Evolutionary conservation across 495 filamentous ascomycete species (phyloP).

Genomic region (Penicillium cosmopolitanum): DNA sequence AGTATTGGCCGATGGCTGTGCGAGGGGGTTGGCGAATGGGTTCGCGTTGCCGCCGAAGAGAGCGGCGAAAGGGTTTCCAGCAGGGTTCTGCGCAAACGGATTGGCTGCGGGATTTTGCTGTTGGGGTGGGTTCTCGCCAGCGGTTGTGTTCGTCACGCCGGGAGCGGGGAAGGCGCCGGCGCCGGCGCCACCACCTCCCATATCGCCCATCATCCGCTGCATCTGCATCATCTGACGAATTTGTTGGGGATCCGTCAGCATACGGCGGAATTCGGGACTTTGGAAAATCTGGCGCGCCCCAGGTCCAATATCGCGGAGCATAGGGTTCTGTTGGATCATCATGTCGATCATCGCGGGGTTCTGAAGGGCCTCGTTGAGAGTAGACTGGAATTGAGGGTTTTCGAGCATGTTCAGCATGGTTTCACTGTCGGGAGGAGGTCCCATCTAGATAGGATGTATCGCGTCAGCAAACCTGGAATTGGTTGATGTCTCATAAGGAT

Average conservation of each 20-base stretch:
- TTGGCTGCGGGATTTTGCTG: slow-evolving; percentile 44
- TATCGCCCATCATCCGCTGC: slow-evolving; percentile 64
- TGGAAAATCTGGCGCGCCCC: slow-evolving; percentile 81
- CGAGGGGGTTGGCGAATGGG: slow-evolving; percentile 33
- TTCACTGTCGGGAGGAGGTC: slow-evolving; percentile 79
- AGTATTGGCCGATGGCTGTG: slow-evolving; percentile 22
- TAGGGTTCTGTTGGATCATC: slow-evolving; percentile 87
- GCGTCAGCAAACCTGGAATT: slow-evolving; percentile 24
- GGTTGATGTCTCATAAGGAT: not conserved
- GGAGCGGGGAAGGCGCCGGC: slow-evolving; percentile 77
- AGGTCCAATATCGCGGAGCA: slow-evolving; percentile 81
- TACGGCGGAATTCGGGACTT: slow-evolving; percentile 82
- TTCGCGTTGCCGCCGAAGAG: slow-evolving; percentile 60
- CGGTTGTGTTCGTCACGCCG: slow-evolving; percentile 77
- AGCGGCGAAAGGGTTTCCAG: slow-evolving; percentile 72
- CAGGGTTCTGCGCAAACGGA: slow-evolving; percentile 38
- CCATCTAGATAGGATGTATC: slow-evolving; percentile 66
- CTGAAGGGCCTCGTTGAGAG: slow-evolving; percentile 90
- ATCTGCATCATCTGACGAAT: slow-evolving; percentile 79
- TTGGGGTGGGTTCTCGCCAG: slow-evolving; percentile 42
- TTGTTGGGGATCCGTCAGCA: slow-evolving; percentile 93
- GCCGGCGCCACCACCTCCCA: slow-evolving; percentile 40
- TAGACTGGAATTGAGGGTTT: slow-evolving; percentile 79
- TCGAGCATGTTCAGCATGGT: slow-evolving; percentile 81
- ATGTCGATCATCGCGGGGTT: slow-evolving; percentile 91